A percentile compares a stretch with the other conserved stretches of the same genome.
Conservation (phyloP, 2,329 filamentous ascomycete species). For the Triangularia verruculosa region DNA sequence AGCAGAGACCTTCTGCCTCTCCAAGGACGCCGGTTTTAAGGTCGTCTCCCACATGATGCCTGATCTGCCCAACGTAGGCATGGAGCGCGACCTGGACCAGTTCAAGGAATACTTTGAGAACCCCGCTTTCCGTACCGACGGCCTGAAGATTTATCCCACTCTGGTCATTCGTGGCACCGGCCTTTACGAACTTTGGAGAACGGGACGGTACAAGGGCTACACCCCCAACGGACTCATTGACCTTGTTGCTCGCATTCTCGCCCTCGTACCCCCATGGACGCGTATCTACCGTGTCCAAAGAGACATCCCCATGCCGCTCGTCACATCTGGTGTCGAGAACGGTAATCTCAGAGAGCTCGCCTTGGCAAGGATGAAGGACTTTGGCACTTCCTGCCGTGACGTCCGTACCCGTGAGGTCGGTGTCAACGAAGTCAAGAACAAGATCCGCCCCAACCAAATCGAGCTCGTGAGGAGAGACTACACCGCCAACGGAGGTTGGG, state of each 20-base stretch:
- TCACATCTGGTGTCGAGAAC: conserved; percentile 98
- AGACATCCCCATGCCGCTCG: conserved; percentile 98
- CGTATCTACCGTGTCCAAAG: conserved; percentile 97
- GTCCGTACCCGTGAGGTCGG: conserved; percentile 95
- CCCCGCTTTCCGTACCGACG: conserved; percentile 92
- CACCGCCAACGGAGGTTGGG: conserved; percentile 93
- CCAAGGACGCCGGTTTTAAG: conserved; percentile 98
- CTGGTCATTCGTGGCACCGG: conserved; percentile 95
- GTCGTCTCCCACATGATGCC: conserved; percentile 99
- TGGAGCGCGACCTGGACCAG: conserved; percentile 95
- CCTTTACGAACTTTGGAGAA: conserved; percentile 95
- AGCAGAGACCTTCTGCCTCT: conserved; percentile 92
- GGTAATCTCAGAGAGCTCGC: conserved; percentile 93
- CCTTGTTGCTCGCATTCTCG: conserved; percentile 91
- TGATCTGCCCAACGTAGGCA: conserved; percentile 93
- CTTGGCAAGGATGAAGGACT: conserved; percentile 97
- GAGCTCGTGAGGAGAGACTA: conserved; percentile 95
- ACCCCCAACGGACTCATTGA: conserved; percentile 96
- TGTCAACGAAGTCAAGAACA: conserved; percentile 98
- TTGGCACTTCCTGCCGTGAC: conserved; percentile 93
- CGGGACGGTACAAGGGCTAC: conserved; percentile 96
- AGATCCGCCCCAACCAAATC: conserved; percentile 93
- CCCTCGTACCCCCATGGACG: conserved; percentile 94
- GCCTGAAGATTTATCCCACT: conserved; percentile 96
- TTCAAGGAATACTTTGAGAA: conserved; percentile 98